These are phyloP conservation scores for Cyberlindnera americana DNA, from an alignment of 805 yeast genomes.

Conservation along the genomic window DNA sequence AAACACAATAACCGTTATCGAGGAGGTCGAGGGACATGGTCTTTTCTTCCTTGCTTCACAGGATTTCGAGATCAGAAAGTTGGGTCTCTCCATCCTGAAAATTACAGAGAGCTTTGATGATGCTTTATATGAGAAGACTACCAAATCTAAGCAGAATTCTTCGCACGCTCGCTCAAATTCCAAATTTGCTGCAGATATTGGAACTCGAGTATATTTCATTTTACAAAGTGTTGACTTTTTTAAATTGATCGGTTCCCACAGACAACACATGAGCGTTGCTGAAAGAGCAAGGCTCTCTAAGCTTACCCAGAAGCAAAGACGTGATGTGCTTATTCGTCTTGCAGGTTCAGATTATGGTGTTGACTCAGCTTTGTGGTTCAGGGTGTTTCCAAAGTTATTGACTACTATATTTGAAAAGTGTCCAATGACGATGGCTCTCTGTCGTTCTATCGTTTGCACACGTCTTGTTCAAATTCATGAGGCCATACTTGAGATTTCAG, in stretches of 20 bases:
- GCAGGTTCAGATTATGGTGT: slow-evolving; percentile 94
- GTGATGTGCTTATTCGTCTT: slow-evolving; percentile 65
- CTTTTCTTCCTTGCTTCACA: slow-evolving; percentile 87
- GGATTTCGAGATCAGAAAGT: slow-evolving; percentile 67
- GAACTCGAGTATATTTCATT: slow-evolving; percentile 71
- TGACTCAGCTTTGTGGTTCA: slow-evolving; percentile 95
- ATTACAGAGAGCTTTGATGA: slow-evolving; percentile 86
- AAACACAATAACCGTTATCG: slow-evolving; percentile 77
- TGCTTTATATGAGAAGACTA: slow-evolving; percentile 57
- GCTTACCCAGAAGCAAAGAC: slow-evolving; percentile 52
- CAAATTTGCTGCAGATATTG: slow-evolving; percentile 74
- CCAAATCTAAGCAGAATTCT: slow-evolving; percentile 20
- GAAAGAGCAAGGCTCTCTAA: slow-evolving; percentile 72
- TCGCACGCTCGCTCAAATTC: slow-evolving; percentile 52
- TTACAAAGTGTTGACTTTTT: slow-evolving; percentile 67
- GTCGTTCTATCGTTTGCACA: slow-evolving; percentile 87
- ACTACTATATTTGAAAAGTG: slow-evolving; percentile 71
- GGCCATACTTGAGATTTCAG: slow-evolving; percentile 54
- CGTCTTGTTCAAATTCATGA: slow-evolving; percentile 84
- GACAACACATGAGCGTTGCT: slow-evolving; percentile 57
- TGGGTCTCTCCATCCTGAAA: slow-evolving; percentile 71
- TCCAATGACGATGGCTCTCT: slow-evolving; percentile 91
- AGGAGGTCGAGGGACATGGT: slow-evolving; percentile 96
- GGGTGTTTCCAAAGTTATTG: slow-evolving; percentile 74
- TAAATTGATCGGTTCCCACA: slow-evolving; percentile 52